phyloP scores from a whole-genome alignment of 768 basidiomycete species.

The Leccinum fibrillosum region DNA sequence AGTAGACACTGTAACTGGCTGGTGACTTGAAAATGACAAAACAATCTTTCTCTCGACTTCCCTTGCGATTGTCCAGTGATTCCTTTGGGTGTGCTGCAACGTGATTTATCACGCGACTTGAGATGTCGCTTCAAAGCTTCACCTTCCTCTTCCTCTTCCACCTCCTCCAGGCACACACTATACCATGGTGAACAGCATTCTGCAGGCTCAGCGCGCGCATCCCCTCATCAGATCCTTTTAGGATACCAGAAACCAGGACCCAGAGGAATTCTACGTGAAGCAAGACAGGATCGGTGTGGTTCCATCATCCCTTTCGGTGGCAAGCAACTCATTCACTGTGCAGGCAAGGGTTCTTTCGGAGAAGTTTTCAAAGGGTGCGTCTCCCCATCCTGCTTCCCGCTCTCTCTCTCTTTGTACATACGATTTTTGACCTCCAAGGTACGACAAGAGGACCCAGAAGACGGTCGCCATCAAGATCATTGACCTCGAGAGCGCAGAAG shows the following conservation, averaged over 20 bases:
- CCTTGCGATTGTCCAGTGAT: constrained; percentile 1
- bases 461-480: constrained; percentile 99
- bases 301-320: constrained; percentile 6
- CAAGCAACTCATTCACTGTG: constrained; percentile 15
- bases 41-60: constrained; percentile 16
- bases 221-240: constrained; percentile 27
- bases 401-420: constrained; percentile 5
- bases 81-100: constrained; percentile 2
- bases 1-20: constrained; percentile 12
- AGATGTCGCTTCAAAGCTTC: not conserved
- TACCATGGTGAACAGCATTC: constrained; percentile 21
- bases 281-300: constrained; percentile 92
- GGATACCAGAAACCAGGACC: constrained; percentile 78
- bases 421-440: constrained; percentile 45
- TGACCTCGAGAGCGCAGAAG: constrained; percentile 97
- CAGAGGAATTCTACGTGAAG: constrained; percentile 94
- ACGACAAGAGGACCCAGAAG: constrained; percentile 92
- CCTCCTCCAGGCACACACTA: not conserved
- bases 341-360: constrained; percentile 98
- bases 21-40: constrained; percentile 31
- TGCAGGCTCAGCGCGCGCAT: not conserved
- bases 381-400: not conserved
- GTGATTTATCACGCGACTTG: constrained; percentile 13
- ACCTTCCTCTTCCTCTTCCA: not conserved
- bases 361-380: constrained; percentile 97